Evolutionary conservation across 257 asterid species (phyloP), one percentile per base, ranked within the genome.

Genomic region (Solanum virginianum): DNA sequence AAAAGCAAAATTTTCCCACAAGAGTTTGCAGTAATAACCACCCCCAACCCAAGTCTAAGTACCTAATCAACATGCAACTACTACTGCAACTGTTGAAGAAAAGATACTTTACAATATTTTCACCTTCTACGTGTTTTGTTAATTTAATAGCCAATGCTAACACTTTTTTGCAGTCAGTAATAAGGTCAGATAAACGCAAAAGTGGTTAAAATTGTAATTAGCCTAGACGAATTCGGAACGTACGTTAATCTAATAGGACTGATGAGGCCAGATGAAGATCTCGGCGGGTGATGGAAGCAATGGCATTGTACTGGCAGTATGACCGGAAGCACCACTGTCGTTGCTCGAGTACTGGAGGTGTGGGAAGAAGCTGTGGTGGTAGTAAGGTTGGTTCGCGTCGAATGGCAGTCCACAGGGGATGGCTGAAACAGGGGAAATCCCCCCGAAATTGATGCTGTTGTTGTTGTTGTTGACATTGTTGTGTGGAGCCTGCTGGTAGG

Each of bases 231-330:
- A 75, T 49, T 4, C n/a, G 41, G n/a, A n/a, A n/a, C 24, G 14
- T 13, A n/a, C 56, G 12, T n/a, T 72, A 41, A 70, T 70, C 85
- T 88, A 92, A 88, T 93, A 94, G 20, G 97, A 90, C 86, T 91
- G 98, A 86, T 93, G 94, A 36, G 98, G 97, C 99, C 99, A 96
- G 8, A 96, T 87, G 92, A 88, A 93, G 51, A 89, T 91, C 92
- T 96, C 99, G 0, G 92, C 87, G 4, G 92, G 87, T 49, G 97
- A 80, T 15, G 90, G 90, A 88, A 93, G 86, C 80, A 89, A 85
- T 17, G 89, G 92, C 92, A 89, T 70, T 7, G 91, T 54, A 47
- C 82, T 87, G 2, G 92, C 45, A 0, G 92, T 45, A 10, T 70
- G 80, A 70, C 84, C 90, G 0, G 92, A 54, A 6, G 65, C 63